These are phyloP conservation scores for Dryas drummondii DNA, from an alignment of 306 rosid genomes.

Conservation along the genomic window DNA sequence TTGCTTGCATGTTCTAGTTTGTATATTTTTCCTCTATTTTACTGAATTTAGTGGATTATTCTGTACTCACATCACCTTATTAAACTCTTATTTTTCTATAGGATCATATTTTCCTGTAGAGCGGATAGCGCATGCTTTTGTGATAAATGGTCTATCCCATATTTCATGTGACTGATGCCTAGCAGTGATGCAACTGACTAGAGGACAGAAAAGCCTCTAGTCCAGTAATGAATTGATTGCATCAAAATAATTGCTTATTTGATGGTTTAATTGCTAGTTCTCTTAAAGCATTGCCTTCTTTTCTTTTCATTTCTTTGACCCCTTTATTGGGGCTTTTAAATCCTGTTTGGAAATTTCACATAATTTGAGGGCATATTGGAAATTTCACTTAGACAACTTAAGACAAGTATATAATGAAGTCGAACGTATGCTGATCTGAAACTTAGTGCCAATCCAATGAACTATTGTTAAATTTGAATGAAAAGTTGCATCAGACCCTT, in stretches of 20 bases:
- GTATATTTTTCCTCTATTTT: neutral
- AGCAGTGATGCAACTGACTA: neutral
- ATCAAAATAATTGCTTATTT: neutral
- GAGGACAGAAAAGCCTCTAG: neutral
- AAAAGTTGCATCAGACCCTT: constrained; percentile 15
- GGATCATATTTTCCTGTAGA: constrained; percentile 1
- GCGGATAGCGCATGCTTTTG: neutral
- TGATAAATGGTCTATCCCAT: neutral
- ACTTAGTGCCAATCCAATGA: neutral
- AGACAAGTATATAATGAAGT: neutral
- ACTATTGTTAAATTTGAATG: constrained; percentile 4
- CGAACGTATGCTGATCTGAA: neutral
- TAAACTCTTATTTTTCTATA: constrained; percentile 11
- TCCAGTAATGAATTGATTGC: constrained; percentile 11
- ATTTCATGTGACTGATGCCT: neutral
- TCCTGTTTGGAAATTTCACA: constrained; percentile 10
- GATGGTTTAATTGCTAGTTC: neutral
- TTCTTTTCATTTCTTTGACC: neutral
- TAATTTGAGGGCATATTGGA: neutral
- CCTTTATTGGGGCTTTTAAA: constrained; percentile 2
- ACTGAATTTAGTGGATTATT: constrained; percentile 1
- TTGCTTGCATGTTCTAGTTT: constrained; percentile 15
- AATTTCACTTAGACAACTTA: neutral
- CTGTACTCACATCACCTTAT: neutral
- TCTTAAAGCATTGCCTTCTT: neutral